These are phyloP conservation scores for Amanita fuliginea DNA, from an alignment of 768 basidiomycete genomes.

Conservation along the genomic window DNA sequence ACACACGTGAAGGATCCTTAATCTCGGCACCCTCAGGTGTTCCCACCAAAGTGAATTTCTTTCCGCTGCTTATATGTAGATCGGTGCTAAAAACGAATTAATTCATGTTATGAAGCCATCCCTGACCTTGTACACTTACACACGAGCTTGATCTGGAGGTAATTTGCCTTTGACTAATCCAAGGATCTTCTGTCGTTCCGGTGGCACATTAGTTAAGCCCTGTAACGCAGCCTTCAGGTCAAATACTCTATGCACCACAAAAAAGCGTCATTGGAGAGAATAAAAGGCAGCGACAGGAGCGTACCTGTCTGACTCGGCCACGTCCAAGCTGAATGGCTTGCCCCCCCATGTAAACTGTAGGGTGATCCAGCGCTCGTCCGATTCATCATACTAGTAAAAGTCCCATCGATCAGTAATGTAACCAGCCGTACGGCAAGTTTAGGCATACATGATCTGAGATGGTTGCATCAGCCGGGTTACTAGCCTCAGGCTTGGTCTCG, in stretches of 20 bases:
- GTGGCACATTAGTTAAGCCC: slow-evolving; percentile 65
- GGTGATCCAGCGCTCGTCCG: slow-evolving; percentile 41
- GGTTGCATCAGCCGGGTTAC: neutral
- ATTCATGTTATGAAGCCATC: slow-evolving; percentile 3
- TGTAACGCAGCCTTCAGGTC: slow-evolving; percentile 67
- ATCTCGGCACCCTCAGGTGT: slow-evolving; percentile 81
- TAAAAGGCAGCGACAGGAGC: slow-evolving; percentile 2
- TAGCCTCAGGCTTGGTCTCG: neutral
- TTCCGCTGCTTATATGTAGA: slow-evolving; percentile 43
- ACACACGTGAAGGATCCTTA: slow-evolving; percentile 62
- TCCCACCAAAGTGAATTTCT: slow-evolving; percentile 79
- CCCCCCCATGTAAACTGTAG: slow-evolving; percentile 68
- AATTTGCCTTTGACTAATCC: slow-evolving; percentile 79
- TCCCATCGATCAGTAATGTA: neutral
- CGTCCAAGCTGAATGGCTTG: slow-evolving; percentile 48
- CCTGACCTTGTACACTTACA: slow-evolving; percentile 27
- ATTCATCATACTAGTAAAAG: neutral
- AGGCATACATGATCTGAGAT: neutral
- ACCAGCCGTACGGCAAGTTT: neutral
- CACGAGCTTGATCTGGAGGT: slow-evolving; percentile 60
- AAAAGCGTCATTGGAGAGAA: slow-evolving; percentile 1
- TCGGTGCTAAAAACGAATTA: slow-evolving; percentile 32
- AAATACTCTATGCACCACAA: slow-evolving; percentile 43
- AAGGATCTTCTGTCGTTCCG: slow-evolving; percentile 80
- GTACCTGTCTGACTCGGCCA: slow-evolving; percentile 75